These are phyloP conservation scores for Malassezia globosa DNA, from an alignment of 1,284 basidiomycete genomes.

Conservation along the genomic window DNA sequence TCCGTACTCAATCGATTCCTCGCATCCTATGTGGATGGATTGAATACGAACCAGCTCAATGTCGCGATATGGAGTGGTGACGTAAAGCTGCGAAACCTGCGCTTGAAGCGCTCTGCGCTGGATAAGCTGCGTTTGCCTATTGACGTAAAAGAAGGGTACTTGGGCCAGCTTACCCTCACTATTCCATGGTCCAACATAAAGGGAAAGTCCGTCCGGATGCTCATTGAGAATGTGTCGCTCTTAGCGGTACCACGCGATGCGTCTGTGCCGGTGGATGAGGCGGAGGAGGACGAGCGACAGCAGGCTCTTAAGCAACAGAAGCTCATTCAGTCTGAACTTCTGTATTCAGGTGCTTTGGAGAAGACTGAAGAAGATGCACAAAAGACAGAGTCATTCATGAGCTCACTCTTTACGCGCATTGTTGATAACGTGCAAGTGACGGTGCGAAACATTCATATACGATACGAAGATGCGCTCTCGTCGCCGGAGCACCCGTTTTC, in stretches of 20 bases:
- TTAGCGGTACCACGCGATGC: slow-evolving; percentile 75
- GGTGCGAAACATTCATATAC: slow-evolving; percentile 56
- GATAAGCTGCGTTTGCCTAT: slow-evolving; percentile 94
- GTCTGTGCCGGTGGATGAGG: slow-evolving; percentile 60
- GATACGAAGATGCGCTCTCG: slow-evolving; percentile 90
- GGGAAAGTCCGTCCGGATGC: slow-evolving; percentile 80
- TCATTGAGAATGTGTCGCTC: slow-evolving; percentile 88
- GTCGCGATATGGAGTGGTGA: slow-evolving; percentile 91
- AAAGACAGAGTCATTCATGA: slow-evolving; percentile 68
- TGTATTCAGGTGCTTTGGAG: slow-evolving; percentile 48
- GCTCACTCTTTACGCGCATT: slow-evolving; percentile 77
- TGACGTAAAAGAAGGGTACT: slow-evolving; percentile 82
- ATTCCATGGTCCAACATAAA: slow-evolving; percentile 94
- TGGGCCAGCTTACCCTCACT: slow-evolving; percentile 80
- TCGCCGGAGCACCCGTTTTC: slow-evolving; percentile 95
- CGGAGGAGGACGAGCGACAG: slow-evolving; percentile 70
- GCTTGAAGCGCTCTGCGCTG: slow-evolving; percentile 82
- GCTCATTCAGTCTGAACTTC: slow-evolving; percentile 73
- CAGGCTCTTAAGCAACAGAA: slow-evolving; percentile 82
- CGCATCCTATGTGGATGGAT: slow-evolving; percentile 88
- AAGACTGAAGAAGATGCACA: slow-evolving; percentile 55
- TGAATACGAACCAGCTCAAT: slow-evolving; percentile 88
- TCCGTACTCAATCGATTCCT: slow-evolving; percentile 63
- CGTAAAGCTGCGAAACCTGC: slow-evolving; percentile 63
- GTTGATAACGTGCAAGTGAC: slow-evolving; percentile 95